Evolutionary conservation across 331 rosid species (phyloP), one percentile per base, ranked within the genome.

Genomic region (Erythrophleum ivorense): DNA sequence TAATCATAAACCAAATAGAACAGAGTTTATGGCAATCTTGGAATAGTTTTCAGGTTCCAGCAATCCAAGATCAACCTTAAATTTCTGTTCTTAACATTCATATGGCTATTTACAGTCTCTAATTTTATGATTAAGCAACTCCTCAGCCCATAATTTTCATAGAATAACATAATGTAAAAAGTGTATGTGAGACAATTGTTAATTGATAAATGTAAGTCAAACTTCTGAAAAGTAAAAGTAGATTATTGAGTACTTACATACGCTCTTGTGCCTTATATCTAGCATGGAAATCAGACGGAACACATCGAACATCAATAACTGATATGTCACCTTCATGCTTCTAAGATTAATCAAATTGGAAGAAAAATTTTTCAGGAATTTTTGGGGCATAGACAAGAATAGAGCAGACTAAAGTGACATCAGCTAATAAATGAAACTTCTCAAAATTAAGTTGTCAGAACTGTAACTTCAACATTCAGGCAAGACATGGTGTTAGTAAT

Each of bases 231-330:
- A 71, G 18, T 50, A 79, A 83, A 69, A 60, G 14, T 4, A 58
- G 72, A 87, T 62, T 38, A 81, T 80, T 43, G 80, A 84, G 62
- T 80, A 91, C 97, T 85, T 88, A 96, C 98, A 86, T 96, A 83
- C 99, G 98, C 92, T 96, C 98, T 89, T 84, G 93, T 72, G 98
- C 99, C 82, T 86, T 91, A 83, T 49, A 86, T 90, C 99, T 90
- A 62, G 99, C 91, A 82, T 96, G 99, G 78, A 91, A 96, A 90
- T 93, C 91, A 71, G 85, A 83, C 43, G 95, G 97, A 75, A 93
- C 86, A 79, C 87, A 83, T 78, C 81, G 94, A 63, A 93, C 98
- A 75, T 96, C 99, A 36, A 88, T 82, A 69, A 96, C 92, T 84
- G 40, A 86, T 63, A 96, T 54, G 58, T 93, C 99, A 55, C 95